phyloP scores from a whole-genome alignment of 495 filamentous ascomycete genomes.

The Daldinia grandis region DNA sequence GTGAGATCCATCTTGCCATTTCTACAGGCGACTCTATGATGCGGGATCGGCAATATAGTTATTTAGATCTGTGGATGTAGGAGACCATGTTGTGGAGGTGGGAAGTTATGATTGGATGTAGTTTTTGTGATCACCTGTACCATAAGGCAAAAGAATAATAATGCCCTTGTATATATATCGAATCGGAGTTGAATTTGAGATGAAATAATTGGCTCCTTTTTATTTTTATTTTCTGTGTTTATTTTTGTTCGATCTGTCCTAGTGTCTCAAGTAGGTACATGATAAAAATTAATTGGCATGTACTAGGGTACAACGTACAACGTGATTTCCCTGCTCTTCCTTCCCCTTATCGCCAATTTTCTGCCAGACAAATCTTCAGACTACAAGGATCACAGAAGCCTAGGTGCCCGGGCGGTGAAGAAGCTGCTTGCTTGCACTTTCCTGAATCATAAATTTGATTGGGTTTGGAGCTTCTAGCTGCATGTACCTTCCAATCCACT shows the following conservation, averaged over 20 bases:
- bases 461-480: background rate
- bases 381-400: background rate
- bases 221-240: background rate
- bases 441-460: constrained; percentile 9
- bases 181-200: background rate
- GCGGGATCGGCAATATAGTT: background rate
- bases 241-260: background rate
- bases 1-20: background rate
- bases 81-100: background rate
- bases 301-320: background rate
- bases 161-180: background rate
- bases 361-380: constrained; percentile 20
- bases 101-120: background rate
- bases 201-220: background rate
- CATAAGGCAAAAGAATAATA: background rate
- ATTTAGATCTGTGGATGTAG: background rate
- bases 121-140: background rate
- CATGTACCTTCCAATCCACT: background rate
- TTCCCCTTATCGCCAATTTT: constrained; percentile 10
- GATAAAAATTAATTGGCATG: background rate
- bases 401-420: constrained; percentile 27
- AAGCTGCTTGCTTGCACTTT: background rate
- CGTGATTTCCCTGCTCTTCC: constrained; percentile 1
- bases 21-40: background rate
- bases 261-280: background rate